phyloP scores from a whole-genome alignment of 495 filamentous ascomycete genomes.

The Penicillium diatomitis region DNA sequence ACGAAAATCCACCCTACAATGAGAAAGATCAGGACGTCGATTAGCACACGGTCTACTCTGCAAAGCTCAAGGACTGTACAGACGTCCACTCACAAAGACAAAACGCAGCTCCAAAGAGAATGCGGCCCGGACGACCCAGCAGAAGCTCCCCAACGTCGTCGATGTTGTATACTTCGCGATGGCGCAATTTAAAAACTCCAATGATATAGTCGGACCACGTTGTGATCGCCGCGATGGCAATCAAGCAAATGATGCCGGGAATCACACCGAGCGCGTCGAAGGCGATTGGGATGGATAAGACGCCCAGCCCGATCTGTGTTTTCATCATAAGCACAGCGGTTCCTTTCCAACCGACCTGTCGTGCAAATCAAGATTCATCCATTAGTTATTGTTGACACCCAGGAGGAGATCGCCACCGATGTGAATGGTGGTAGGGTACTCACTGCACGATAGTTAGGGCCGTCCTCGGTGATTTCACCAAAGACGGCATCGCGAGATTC shows the following conservation, averaged over 20 bases:
- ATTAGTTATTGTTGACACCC: too few relatives aligned
- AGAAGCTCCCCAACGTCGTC: constrained; percentile 59
- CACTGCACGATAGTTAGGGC: constrained; percentile 15
- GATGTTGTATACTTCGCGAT: constrained; percentile 57
- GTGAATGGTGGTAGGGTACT: neutral
- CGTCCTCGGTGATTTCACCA: constrained; percentile 12
- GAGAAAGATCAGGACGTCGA: constrained; percentile 33
- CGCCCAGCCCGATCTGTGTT: constrained; percentile 49
- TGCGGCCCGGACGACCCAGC: constrained; percentile 51
- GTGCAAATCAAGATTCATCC: neutral
- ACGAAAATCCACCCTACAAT: constrained; percentile 42
- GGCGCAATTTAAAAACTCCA: constrained; percentile 58
- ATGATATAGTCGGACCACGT: constrained; percentile 69
- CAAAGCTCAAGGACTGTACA: neutral
- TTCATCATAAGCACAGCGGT: constrained; percentile 34
- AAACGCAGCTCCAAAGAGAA: constrained; percentile 50
- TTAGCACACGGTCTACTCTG: neutral
- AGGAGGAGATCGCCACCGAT: neutral
- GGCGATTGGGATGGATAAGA: constrained; percentile 49
- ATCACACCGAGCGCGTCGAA: constrained; percentile 56
- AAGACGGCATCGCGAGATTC: constrained; percentile 13
- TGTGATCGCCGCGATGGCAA: constrained; percentile 49
- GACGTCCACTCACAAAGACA: constrained; percentile 18
- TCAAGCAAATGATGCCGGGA: constrained; percentile 39
- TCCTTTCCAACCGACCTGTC: constrained; percentile 27